These are phyloP conservation scores for Chrysopogon serrulatus DNA, from an alignment of 176 grass and related monocot genomes.

Conservation along the genomic window DNA sequence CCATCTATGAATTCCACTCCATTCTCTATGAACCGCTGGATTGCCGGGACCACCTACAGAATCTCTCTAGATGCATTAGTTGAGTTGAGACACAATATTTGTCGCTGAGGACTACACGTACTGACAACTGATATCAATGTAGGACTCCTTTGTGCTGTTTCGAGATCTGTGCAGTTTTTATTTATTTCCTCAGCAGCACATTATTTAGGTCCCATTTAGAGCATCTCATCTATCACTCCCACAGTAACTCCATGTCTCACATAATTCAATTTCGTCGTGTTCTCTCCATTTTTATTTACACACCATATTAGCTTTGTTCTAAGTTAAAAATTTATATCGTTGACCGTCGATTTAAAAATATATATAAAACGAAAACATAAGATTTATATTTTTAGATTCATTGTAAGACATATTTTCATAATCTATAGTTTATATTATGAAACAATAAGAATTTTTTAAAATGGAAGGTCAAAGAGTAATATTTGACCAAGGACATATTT, in stretches of 20 bases:
- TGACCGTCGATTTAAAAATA: too few relatives aligned
- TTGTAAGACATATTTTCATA: too few relatives aligned
- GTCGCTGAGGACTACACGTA: neutral
- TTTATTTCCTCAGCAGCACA: neutral
- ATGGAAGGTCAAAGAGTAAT: too few relatives aligned
- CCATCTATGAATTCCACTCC: conserved; percentile 65
- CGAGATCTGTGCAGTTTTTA: neutral
- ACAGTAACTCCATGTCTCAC: neutral
- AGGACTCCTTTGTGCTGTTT: neutral
- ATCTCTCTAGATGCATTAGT: conserved; percentile 22
- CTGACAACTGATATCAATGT: neutral
- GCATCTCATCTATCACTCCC: neutral
- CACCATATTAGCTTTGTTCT: too few relatives aligned
- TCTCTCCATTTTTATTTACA: too few relatives aligned
- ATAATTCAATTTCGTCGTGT: neutral
- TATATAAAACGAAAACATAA: too few relatives aligned
- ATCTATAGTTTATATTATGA: too few relatives aligned
- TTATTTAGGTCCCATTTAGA: neutral
- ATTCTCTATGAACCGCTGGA: conserved; percentile 46
- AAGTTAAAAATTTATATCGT: too few relatives aligned
- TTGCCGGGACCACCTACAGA: conserved; percentile 74
- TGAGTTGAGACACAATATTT: neutral
- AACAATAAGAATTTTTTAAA: too few relatives aligned
- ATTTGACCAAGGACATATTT: too few relatives aligned
- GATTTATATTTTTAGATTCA: too few relatives aligned